Evolutionary conservation across 1,139 yeast genomes (phyloP), one percentile per base, ranked within the genome.

Genomic region (Pichiaceae sp.): DNA sequence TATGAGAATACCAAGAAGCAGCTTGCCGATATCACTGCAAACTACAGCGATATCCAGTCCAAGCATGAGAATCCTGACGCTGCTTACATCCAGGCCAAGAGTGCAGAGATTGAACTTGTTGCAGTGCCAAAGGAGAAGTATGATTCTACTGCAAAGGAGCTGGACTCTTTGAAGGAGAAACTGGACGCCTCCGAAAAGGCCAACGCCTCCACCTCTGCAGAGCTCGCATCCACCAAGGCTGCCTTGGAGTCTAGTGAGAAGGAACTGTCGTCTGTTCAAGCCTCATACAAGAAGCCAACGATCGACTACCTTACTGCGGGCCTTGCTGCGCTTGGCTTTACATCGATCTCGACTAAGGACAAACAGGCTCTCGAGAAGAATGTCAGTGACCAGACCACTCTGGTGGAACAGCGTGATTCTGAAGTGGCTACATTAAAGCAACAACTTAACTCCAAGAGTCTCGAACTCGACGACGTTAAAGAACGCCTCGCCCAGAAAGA

Each of bases 51-150:
- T 11, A 11, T 25, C 14, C 28, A 25, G 14, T 7, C 7, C 6
- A 15, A 7, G 8, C 28, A 25, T 25, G 16, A 25, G 28, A 25
- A 12, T 14, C 28, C 28, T 25, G 36, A 48, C 7, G n/a, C 35
- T 6, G 57, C 49, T 6, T 50, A 47, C 18, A 23, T 57, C 42
- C 38, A 48, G 1, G 42, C 50, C 7, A 59, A 54, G 35, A 62
- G 64, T 2, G 32, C 33, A 1, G 32, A 36, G 3, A 42, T 50
- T 14, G 57, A 56, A 4, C 34, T 51, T 16, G 49, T 53, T 12
- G 45, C 53, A 11, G 32, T 74, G 15, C 45, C 66, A 11, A 36
- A 45, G 4, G 28, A 25, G 28, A 25, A 9, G 7, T 15, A 25
- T 12, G 28, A 25, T 9, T 14, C n/a, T 9, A 25, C 28, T 15